These are phyloP conservation scores for Leccinum variabile DNA, from an alignment of 1,284 basidiomycete species.

Conservation along the genomic window DNA sequence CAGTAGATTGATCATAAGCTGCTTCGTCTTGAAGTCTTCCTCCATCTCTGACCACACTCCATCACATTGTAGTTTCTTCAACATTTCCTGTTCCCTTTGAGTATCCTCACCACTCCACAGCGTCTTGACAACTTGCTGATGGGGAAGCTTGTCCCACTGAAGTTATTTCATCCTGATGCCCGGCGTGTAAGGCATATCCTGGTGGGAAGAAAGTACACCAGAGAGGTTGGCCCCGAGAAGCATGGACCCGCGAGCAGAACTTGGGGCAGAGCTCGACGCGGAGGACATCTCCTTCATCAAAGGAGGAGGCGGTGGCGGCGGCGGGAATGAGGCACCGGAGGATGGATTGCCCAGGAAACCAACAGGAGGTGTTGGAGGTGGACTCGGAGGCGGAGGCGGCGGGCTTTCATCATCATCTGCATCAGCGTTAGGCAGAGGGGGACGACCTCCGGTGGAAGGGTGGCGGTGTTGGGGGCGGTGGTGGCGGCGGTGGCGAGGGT, in stretches of 20 bases:
- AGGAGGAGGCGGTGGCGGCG: slow-evolving; percentile 46
- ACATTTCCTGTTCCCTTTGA: slow-evolving; percentile 72
- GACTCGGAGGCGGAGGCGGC: slow-evolving; percentile 37
- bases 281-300: slow-evolving; percentile 42
- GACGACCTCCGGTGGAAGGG: slow-evolving; percentile 7
- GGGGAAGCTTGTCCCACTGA: slow-evolving; percentile 97
- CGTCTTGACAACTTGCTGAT: slow-evolving; percentile 80
- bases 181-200: slow-evolving; percentile 85
- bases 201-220: slow-evolving; percentile 62
- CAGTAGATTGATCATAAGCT: slow-evolving; percentile 83
- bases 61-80: slow-evolving; percentile 76
- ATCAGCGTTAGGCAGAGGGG: slow-evolving; percentile 38
- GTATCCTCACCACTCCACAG: slow-evolving; percentile 78
- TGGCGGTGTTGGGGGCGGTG: slow-evolving; percentile 31
- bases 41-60: slow-evolving; percentile 97
- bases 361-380: slow-evolving; percentile 34
- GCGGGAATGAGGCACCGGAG: slow-evolving; percentile 44
- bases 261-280: slow-evolving; percentile 48
- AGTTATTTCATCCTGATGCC: slow-evolving; percentile 95
- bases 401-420: slow-evolving; percentile 27
- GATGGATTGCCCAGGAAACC: slow-evolving; percentile 32
- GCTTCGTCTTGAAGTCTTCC: slow-evolving; percentile 97
- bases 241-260: slow-evolving; percentile 59
- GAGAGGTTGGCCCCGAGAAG: slow-evolving; percentile 58
- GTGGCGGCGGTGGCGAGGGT: slow-evolving; percentile 32